Base-by-base conservation (phyloP, 2,329 filamentous ascomycete genomes). In the Aspergillus sp. region DNA sequence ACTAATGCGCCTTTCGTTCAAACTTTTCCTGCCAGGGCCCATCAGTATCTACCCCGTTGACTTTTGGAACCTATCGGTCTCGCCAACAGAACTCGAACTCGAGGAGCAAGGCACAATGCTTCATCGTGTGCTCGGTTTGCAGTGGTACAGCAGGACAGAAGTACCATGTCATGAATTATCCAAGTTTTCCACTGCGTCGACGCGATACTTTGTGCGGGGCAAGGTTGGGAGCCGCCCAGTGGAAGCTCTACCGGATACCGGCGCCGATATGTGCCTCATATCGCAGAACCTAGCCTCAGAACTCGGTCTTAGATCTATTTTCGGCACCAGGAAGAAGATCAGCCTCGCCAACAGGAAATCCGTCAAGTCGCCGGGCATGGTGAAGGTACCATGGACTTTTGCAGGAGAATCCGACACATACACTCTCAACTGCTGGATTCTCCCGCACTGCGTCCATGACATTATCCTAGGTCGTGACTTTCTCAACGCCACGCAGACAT, bases 291-390 rank as follows among this genome's bases (percentile, higher is more conserved):
- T 53, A 15, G 50, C 34, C 31, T 34, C 30, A 23, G 9, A 23
- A 2, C 50, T 53, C 11, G 31, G 22, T 7, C 50, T 53, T 5
- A 13, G n/a, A n/a, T 30, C 30, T 3, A 22, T n/a, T 11, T 11
- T 31, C 9, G 50, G 30, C 9, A 53, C 50, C 2, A 9, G 38
- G n/a, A 53, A 23, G 19, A 53, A n/a, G 15, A 41, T 53, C 8
- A n/a, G 22, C 13, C 50, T 53, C 8, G 50, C 50, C 50, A 53
- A 53, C 34, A 41, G 22, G 9, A 53, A 43, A 7, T 3, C 3
- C 7, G 50, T 53, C n/a, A 17, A 41, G 38, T 53, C 50, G 3
- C 50, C 50, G n/a, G 50, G 50, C 4, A 53, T 43, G 50, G 50
- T 53, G 19, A 17, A 38, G 9, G 19, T 53, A 1, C 50, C 31